These are phyloP conservation scores for Pulveroboletus ravenelii DNA, from an alignment of 768 basidiomycete species.

Conservation along the genomic window DNA sequence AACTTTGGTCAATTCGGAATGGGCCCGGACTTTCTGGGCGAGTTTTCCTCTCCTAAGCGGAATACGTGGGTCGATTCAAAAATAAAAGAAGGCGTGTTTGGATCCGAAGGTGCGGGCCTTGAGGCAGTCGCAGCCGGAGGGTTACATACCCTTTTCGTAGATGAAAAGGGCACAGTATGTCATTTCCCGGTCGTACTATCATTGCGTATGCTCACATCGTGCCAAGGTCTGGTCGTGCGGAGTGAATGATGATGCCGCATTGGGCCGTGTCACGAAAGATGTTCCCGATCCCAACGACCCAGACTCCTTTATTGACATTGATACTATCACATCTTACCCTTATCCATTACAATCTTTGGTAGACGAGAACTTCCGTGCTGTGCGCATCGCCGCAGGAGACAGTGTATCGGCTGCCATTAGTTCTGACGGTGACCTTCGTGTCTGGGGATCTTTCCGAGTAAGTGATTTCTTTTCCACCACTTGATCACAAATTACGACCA, in stretches of 20 bases:
- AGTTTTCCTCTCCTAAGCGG: constrained; percentile 70
- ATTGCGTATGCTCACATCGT: constrained; percentile 2
- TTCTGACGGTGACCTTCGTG: constrained; percentile 71
- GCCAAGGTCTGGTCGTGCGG: constrained; percentile 79
- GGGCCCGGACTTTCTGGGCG: constrained; percentile 68
- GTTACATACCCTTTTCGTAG: constrained; percentile 83
- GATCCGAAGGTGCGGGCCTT: constrained; percentile 69
- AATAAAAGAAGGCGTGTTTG: constrained; percentile 68
- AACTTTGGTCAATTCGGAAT: constrained; percentile 96
- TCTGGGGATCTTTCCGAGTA: constrained; percentile 91
- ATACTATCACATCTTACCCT: constrained; percentile 49
- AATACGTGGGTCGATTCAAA: constrained; percentile 75
- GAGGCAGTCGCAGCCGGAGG: constrained; percentile 81
- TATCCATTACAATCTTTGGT: constrained; percentile 64
- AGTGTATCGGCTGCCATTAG: constrained; percentile 84
- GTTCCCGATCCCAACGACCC: constrained; percentile 57
- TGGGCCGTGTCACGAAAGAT: constrained; percentile 70
- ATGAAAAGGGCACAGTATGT: constrained; percentile 86
- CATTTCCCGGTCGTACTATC: neutral
- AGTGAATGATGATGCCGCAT: constrained; percentile 83
- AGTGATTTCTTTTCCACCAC: constrained; percentile 21
- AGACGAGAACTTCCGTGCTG: constrained; percentile 80
- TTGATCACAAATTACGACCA: constrained; percentile 1
- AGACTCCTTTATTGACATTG: constrained; percentile 51
- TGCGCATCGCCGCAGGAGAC: constrained; percentile 80